Conservation (phyloP, 805 yeast genomes). For the Lachancea meyersii region DNA sequence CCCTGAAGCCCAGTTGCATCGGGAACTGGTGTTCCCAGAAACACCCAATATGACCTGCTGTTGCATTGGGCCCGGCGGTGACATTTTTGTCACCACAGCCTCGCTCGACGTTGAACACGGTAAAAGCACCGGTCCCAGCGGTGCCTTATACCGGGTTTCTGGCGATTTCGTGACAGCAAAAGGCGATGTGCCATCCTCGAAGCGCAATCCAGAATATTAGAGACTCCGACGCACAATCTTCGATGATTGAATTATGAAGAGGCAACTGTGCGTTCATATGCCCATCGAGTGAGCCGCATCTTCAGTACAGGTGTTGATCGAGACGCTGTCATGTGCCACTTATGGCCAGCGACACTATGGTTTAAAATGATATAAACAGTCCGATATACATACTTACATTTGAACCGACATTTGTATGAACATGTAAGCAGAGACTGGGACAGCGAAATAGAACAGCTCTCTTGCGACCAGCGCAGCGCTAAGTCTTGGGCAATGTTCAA, state of each 20-base stretch:
- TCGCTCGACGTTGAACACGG: slow-evolving; percentile 38
- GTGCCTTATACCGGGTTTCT: slow-evolving; percentile 45
- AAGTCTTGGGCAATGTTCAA: too few species aligned
- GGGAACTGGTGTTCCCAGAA: slow-evolving; percentile 50
- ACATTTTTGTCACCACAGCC: slow-evolving; percentile 64
- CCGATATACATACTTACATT: too few species aligned
- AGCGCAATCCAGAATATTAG: slow-evolving; percentile 6
- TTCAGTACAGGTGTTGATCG: too few species aligned
- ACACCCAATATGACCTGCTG: slow-evolving; percentile 60
- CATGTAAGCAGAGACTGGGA: too few species aligned
- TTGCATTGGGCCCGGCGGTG: slow-evolving; percentile 58
- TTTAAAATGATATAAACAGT: too few species aligned
- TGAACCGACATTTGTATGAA: too few species aligned
- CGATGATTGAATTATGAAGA: not conserved
- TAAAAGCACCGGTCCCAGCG: slow-evolving; percentile 49
- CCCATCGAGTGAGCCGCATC: too few species aligned
- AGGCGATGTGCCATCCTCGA: slow-evolving; percentile 8
- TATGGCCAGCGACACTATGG: too few species aligned
- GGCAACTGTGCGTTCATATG: not conserved
- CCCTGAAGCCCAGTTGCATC: slow-evolving; percentile 43
- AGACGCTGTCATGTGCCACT: too few species aligned
- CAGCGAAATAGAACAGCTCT: too few species aligned
- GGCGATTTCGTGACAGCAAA: slow-evolving; percentile 8
- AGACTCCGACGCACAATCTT: not conserved
- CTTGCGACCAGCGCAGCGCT: too few species aligned